phyloP scores from a whole-genome alignment of 2,329 filamentous ascomycete species.

The Teratosphaeria pseudoeucalypti region DNA sequence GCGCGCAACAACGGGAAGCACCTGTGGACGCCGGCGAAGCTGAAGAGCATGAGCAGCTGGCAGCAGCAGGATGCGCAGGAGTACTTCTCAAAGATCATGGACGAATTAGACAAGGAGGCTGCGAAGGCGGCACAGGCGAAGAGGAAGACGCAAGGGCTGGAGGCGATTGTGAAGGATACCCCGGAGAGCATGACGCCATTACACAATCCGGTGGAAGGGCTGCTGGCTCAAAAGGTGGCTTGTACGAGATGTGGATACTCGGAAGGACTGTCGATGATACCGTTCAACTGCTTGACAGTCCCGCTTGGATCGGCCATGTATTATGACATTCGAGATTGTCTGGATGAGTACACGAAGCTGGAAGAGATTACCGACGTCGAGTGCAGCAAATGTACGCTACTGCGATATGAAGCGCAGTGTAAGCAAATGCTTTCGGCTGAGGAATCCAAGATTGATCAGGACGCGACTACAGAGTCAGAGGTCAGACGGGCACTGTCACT shows the following conservation, averaged over 20 bases:
- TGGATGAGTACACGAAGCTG: constrained; percentile 75
- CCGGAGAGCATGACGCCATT: not conserved
- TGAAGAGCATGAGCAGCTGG: constrained; percentile 85
- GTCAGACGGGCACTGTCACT: constrained; percentile 17
- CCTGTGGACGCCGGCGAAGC: constrained; percentile 68
- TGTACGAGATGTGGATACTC: constrained; percentile 79
- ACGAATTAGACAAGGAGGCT: constrained; percentile 49
- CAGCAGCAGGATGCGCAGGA: constrained; percentile 97
- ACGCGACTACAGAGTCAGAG: constrained; percentile 9
- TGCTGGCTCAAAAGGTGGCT: constrained; percentile 78
- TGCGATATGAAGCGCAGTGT: constrained; percentile 46
- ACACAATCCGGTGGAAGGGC: constrained; percentile 71
- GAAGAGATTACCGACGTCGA: constrained; percentile 84
- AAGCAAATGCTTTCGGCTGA: constrained; percentile 31
- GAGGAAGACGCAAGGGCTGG: not conserved
- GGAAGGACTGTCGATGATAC: constrained; percentile 78
- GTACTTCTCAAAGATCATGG: constrained; percentile 74
- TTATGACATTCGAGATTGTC: constrained; percentile 65
- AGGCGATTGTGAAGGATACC: not conserved
- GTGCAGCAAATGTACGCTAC: constrained; percentile 79
- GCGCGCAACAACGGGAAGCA: constrained; percentile 60
- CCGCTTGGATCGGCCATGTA: constrained; percentile 57
- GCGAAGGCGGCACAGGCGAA: constrained; percentile 22
- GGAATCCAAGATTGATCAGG: constrained; percentile 6
- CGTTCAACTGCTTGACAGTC: constrained; percentile 87